A percentile compares a stretch with the other conserved stretches of the same genome.
These are phyloP conservation scores for Esteya vermicola DNA, from an alignment of 2,329 filamentous ascomycete species.

Conservation along the genomic window DNA sequence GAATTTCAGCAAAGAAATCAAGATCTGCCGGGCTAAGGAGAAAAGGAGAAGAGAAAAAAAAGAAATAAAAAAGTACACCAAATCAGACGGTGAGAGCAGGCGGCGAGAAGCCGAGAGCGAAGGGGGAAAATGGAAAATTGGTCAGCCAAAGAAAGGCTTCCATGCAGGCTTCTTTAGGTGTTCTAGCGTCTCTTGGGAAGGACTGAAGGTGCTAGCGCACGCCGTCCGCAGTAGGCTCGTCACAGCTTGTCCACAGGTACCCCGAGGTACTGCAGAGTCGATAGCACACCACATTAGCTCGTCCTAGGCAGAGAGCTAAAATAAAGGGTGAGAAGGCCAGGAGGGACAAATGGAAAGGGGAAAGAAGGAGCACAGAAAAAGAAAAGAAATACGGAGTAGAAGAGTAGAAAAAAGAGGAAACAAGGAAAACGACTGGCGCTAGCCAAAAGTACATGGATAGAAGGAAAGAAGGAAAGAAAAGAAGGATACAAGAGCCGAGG, in stretches of 20 bases:
- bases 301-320: not conserved
- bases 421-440: not conserved
- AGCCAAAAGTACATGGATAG: not conserved
- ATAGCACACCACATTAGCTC: not conserved
- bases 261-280: not conserved
- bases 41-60: not conserved
- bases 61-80: not conserved
- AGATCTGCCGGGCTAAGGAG: not conserved
- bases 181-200: constrained; percentile 19
- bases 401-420: not conserved
- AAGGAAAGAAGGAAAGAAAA: not conserved
- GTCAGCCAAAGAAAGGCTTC: constrained; percentile 15
- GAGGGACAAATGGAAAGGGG: not conserved
- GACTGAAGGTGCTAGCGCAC: not conserved
- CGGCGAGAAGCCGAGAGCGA: not conserved
- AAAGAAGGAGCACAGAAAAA: not conserved
- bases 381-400: not conserved
- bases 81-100: not conserved
- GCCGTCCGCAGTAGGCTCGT: not conserved
- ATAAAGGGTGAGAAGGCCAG: not conserved
- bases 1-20: too few relatives aligned
- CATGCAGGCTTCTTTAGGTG: constrained; percentile 20
- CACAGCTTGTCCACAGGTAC: not conserved
- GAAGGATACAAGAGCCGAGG: too few relatives aligned
- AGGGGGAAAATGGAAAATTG: too few relatives aligned